Percentiles rank a stretch among this genome's conserved stretches.
Conservation (phyloP, 2,329 filamentous ascomycete genomes). For the Bipolaris gigantea region DNA sequence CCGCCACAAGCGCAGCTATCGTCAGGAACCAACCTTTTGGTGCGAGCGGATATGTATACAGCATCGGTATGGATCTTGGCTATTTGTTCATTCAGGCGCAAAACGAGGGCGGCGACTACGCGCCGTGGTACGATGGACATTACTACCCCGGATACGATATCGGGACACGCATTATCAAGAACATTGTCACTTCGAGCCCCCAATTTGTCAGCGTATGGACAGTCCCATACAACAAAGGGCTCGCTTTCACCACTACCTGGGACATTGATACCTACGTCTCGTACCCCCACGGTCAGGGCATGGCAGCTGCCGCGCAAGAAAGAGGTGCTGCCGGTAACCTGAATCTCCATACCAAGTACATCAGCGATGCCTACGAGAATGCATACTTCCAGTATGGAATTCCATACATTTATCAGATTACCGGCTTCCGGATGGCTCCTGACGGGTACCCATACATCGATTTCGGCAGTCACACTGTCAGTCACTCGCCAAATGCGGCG, state of each 20-base stretch:
- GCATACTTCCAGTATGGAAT: slow-evolving; percentile 13
- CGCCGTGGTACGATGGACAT: slow-evolving; percentile 10
- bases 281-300: slow-evolving; percentile 11
- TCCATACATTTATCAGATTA: slow-evolving; percentile 13
- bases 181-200: slow-evolving; percentile 8
- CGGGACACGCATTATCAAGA: slow-evolving; percentile 11
- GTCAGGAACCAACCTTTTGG: slow-evolving; percentile 8
- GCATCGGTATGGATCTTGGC: slow-evolving; percentile 11
- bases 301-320: slow-evolving; percentile 11
- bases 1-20: slow-evolving; percentile 5
- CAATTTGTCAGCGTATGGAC: slow-evolving; percentile 10
- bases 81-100: slow-evolving; percentile 7
- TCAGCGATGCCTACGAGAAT: slow-evolving; percentile 9
- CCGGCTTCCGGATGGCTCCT: slow-evolving; percentile 5
- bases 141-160: slow-evolving; percentile 14
- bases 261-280: slow-evolving; percentile 14
- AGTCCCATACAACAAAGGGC: slow-evolving; percentile 13
- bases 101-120: slow-evolving; percentile 5
- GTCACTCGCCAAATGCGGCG: slow-evolving; percentile 12
- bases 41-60: slow-evolving; percentile 8
- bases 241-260: slow-evolving; percentile 12
- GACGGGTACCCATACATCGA: slow-evolving; percentile 11
- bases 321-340: slow-evolving; percentile 8
- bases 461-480: slow-evolving; percentile 12
- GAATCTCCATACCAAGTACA: slow-evolving; percentile 13